Evolutionary conservation across 2,329 filamentous ascomycete genomes (phyloP), one percentile per base, ranked within the genome.

Genomic region (Rhynchosporium graminicola): DNA sequence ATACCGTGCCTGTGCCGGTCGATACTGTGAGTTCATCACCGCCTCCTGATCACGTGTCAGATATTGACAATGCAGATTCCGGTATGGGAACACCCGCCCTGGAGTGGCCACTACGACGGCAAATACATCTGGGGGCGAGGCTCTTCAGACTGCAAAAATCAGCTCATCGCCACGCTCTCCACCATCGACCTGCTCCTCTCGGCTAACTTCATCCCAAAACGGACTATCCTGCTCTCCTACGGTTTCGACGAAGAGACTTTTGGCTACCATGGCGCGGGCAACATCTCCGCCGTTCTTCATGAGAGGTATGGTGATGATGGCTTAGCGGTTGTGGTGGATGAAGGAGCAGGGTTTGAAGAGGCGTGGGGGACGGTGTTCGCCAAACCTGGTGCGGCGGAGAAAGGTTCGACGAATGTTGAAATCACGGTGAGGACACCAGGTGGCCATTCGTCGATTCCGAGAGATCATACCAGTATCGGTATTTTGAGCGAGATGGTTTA

Each of bases 391-490:
- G 83, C 88, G 1, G 82, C 80, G 33, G 86, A 89, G 71, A 89
- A 89, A 74, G 86, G 66, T 0, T 63, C 60, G 3, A 45, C 58
- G 3, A 60, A 85, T 61, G 76, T 86, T 1, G 83, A 52, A 10
- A 63, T 63, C 15, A 55, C 56, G 0, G 74, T 87, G 38, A 78
- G 82, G 4, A 78, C 84, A 3, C 78, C 79, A 1, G 86, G 86
- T n/a, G 86, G 86, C 0, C 86, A 88, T 72, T 85, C 82, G 58
- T 87, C 82, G 3, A 74, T 79, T 0, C 83, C 86, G 45, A 82
- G 82, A 12, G 79, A 83, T 0, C 87, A 90, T 73, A 90, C 87
- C 0, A 86, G 85, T 10, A 90, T 91, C 59, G 88, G 88, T 6
- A 87, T 91, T 65, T 79, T 87, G 60, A 80, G 84, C 9, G 85